Base-by-base conservation (phyloP, 2,329 filamentous ascomycete genomes). In the Achaetomium macrosporum region DNA sequence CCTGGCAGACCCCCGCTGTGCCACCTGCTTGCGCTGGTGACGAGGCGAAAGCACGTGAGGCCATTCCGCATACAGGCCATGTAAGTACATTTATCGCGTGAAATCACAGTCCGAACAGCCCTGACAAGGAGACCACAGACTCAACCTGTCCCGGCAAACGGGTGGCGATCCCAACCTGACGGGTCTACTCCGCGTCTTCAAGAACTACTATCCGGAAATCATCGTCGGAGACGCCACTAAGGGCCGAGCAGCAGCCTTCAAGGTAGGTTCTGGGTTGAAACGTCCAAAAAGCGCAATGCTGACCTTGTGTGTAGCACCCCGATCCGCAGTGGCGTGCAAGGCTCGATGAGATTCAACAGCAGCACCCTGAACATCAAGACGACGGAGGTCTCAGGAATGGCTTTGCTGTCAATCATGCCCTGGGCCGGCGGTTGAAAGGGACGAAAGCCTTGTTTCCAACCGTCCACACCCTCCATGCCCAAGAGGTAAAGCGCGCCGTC, bases 191-290 rank as follows among this genome's bases (percentile, higher is more conserved):
- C 81, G 86, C 51, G 82, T 92, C n/a, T 95, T 85, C 72, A 93
- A 93, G 65, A 89, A 92, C 66, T 95, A 92, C 68, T 95, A 92
- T 63, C 89, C 90, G 0, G 89, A 95, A 66, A 88, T 95, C 50
- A 88, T 95, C 54, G 79, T 92, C 13, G 87, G 85, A 19, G 85
- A 86, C 58, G 74, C 80, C 4, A 78, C 82, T 30, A 74, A 75
- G 49, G 81, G 81, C 36, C 77, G 78, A 54, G 81, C 82, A 1
- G 78, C 80, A 4, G 75, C 81, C 1, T 85, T 85, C 66, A 83
- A 81, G 67, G 78, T 80, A 65, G 35, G 61, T 17, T n/a, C 8
- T n/a, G 5, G 20, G 36, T 20, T 13, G n/a, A 4, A 37, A 9
- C 15, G 12, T 12, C 30, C 17, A 15, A 7, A 3, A 33, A 17